Evolutionary conservation across 306 rosid species (phyloP).

Genomic region (Trifolium repens): DNA sequence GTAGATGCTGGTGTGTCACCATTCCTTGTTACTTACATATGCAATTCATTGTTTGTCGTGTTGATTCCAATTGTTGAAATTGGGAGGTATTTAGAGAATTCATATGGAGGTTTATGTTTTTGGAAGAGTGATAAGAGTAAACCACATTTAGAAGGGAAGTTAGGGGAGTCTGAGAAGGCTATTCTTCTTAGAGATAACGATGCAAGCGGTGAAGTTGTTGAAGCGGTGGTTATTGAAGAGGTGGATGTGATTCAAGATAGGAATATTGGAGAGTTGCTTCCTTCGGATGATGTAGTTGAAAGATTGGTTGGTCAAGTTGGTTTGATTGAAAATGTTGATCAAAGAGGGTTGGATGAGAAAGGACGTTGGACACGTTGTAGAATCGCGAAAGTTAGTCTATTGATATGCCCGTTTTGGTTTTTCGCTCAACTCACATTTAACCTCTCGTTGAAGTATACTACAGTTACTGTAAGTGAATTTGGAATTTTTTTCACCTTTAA

Average conservation of each 20-base stretch:
- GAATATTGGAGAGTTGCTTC: constrained; percentile 34
- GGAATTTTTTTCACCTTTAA: background rate
- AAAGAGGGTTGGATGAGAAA: constrained; percentile 63
- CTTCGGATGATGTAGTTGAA: constrained; percentile 27
- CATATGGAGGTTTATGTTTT: constrained; percentile 57
- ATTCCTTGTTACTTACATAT: constrained; percentile 83
- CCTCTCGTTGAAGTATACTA: constrained; percentile 89
- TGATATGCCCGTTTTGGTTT: constrained; percentile 94
- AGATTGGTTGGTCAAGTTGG: constrained; percentile 32
- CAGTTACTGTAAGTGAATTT: constrained; percentile 74
- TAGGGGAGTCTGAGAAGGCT: constrained; percentile 67
- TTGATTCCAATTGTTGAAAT: constrained; percentile 87
- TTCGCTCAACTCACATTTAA: constrained; percentile 90
- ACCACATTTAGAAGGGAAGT: constrained; percentile 32
- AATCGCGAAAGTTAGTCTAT: constrained; percentile 87
- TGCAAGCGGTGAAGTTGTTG: constrained; percentile 28
- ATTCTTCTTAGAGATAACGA: constrained; percentile 64
- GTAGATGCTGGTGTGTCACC: constrained; percentile 94
- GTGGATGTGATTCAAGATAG: constrained; percentile 33
- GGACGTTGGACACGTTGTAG: constrained; percentile 90
- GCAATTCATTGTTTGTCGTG: constrained; percentile 90
- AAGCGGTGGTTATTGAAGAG: constrained; percentile 46
- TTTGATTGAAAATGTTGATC: constrained; percentile 41
- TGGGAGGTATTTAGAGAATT: constrained; percentile 76
- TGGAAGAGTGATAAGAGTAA: constrained; percentile 56